Base-by-base conservation (phyloP, 148 eudicot genomes). In the Fagopyrum esculentum region DNA sequence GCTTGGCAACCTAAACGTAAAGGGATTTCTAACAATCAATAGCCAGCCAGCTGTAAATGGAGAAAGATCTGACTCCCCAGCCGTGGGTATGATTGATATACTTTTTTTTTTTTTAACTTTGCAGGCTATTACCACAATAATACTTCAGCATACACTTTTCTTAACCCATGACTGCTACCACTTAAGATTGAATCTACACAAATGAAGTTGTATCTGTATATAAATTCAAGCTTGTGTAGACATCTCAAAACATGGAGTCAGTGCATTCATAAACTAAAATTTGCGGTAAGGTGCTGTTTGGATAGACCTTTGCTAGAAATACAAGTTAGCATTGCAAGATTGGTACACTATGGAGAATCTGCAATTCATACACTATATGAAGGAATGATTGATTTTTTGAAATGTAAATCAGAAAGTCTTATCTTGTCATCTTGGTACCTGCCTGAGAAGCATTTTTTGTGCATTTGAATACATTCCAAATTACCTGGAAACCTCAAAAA, bases 11-110 rank as follows among this genome's bases (percentile, higher is more conserved):
- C 84, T 94, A 29, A 94, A 94, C 72, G 48, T 55, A 29, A 91
- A 90, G 86, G 98, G 98, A 54, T 91, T 91, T 73, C 93, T 91
- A 80, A 91, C 98, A 30, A 88, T 92, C 80, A 94, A 94, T 74
- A 94, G 98, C 80, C 98, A 91, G 79, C 98, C 98, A 15, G 90
- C 98, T 17, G 97, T 94, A 54, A 94, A 91, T 75, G 98, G 96
- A 71, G 91, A 84, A 72, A 82, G 79, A 76, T 94, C 98, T 30
- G 98, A 91, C 83, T 87, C 96, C 59, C 89, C 88, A 15, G 40
- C 92, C 72, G 87, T 94, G 77, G 98, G 98, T 94, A 86, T 80
- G 91, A 73, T 70, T 12, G 44, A 4, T 48, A 7, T 47, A 26
- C 0, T 51, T 43, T 49, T 22, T 22, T 22, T 71, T 22, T 17